A percentile compares a stretch with the other conserved stretches of the same genome.
phyloP scores from a whole-genome alignment of 148 eudicot species.

The Drosera capensis region DNA sequence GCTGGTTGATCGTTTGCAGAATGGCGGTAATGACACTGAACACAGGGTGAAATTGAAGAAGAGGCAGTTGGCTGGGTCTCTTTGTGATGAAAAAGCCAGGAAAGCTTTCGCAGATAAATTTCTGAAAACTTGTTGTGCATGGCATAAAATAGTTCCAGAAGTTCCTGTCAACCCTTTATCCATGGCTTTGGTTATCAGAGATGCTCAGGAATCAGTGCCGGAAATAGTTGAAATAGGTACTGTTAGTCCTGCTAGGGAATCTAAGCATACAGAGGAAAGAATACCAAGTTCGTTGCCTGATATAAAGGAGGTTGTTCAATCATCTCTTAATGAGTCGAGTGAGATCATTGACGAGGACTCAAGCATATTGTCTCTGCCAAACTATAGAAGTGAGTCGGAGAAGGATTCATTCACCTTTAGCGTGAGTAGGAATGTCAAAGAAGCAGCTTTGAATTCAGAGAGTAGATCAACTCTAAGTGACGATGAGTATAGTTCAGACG shows the following conservation, averaged over 20 bases:
- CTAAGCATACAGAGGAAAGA: conserved; percentile 23
- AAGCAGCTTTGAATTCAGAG: conserved; percentile 23
- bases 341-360: conserved; percentile 13
- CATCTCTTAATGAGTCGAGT: conserved; percentile 16
- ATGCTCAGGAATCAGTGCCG: conserved; percentile 25
- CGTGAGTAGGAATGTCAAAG: conserved; percentile 23
- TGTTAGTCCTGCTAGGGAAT: conserved; percentile 30
- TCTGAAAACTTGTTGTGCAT: conserved; percentile 35
- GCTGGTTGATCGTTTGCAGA: conserved; percentile 77
- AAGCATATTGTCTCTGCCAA: conserved; percentile 7
- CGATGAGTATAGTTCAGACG: conserved; percentile 43
- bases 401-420: conserved; percentile 10
- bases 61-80: conserved; percentile 57
- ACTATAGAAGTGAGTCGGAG: conserved; percentile 11
- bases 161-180: too few species aligned
- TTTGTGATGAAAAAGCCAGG: conserved; percentile 35
- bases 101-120: conserved; percentile 79
- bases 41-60: conserved; percentile 76
- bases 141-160: too few species aligned
- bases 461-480: conserved; percentile 23
- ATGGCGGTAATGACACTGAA: conserved; percentile 51
- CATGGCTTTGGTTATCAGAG: conserved; percentile 17
- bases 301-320: conserved; percentile 17
- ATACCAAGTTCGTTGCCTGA: conserved; percentile 26
- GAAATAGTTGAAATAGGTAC: conserved; percentile 34